These are phyloP conservation scores for Laetiporus sulphureus DNA, from an alignment of 1,284 basidiomycete genomes.

Conservation along the genomic window DNA sequence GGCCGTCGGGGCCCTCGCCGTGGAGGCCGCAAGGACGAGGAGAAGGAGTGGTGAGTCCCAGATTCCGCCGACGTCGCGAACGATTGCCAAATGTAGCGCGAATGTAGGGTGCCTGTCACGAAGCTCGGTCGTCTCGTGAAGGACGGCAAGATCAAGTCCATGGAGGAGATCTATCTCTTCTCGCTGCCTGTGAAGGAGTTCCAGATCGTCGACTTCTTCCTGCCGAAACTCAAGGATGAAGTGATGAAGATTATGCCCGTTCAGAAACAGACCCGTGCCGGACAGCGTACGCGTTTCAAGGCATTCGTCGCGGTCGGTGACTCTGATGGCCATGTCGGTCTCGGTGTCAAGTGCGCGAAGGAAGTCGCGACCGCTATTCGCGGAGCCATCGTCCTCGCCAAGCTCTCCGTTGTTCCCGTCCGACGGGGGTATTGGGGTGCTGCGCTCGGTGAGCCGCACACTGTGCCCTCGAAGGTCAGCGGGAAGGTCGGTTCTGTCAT, in stretches of 20 bases:
- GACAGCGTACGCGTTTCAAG: constrained; percentile 99
- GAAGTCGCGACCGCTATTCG: constrained; percentile 99
- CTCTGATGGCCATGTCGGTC: constrained; percentile 96
- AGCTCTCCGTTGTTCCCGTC: constrained; percentile 93
- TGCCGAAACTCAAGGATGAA: constrained; percentile 98
- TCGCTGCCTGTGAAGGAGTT: constrained; percentile 98
- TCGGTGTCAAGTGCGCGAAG: constrained; percentile 99
- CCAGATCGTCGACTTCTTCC: constrained; percentile 97
- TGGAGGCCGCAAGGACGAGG: constrained; percentile 96
- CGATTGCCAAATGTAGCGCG: neutral
- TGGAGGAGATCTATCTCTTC: constrained; percentile 99
- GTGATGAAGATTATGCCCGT: constrained; percentile 99
- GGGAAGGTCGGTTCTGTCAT: constrained; percentile 99
- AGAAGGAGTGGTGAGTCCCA: constrained; percentile 91
- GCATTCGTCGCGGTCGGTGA: constrained; percentile 99
- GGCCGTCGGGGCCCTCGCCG: constrained; percentile 90
- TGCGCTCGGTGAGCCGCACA: constrained; percentile 97
- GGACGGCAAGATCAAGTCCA: constrained; percentile 99
- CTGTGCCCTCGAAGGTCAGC: constrained; percentile 96
- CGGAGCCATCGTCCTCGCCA: constrained; percentile 96
- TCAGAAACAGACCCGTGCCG: constrained; percentile 99
- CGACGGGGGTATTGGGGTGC: constrained; percentile 99
- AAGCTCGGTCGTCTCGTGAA: constrained; percentile 99
- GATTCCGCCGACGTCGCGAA: neutral
- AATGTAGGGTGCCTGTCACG: constrained; percentile 88